A percentile compares a stretch with the other conserved stretches of the same genome.
These are phyloP conservation scores for Fusarium hostae DNA, from an alignment of 2,329 filamentous ascomycete genomes.

Conservation along the genomic window DNA sequence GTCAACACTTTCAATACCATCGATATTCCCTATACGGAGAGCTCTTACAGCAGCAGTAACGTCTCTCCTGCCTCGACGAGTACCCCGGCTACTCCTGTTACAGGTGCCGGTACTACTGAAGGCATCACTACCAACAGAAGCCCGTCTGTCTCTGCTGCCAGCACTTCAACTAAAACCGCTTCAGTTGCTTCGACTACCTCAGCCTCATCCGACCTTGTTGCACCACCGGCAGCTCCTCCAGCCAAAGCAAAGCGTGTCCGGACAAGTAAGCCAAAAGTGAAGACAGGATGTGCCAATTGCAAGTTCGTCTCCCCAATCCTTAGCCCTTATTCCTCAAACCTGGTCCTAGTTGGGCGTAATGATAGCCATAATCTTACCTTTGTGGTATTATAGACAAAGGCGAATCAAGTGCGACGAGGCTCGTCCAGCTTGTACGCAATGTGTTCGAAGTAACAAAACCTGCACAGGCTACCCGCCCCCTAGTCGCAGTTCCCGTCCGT, in stretches of 20 bases:
- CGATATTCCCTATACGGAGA: conserved; percentile 28
- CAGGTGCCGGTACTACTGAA: conserved; percentile 10
- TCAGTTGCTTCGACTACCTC: conserved; percentile 2
- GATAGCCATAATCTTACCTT: conserved; percentile 35
- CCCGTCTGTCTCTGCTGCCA: conserved; percentile 11
- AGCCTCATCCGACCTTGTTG: conserved; percentile 10
- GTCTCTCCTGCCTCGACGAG: conserved; percentile 33
- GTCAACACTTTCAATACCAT: conserved; percentile 13
- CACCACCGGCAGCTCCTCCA: conserved; percentile 8
- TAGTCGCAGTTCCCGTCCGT: conserved; percentile 57
- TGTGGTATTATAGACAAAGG: conserved; percentile 58
- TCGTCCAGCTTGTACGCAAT: conserved; percentile 70
- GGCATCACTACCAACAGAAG: conserved; percentile 2
- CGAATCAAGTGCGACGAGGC: conserved; percentile 75
- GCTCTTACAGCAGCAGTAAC: conserved; percentile 33
- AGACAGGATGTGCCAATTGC: conserved; percentile 75
- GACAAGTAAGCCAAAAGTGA: conserved; percentile 70
- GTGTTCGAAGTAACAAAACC: conserved; percentile 65
- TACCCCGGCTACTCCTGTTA: conserved; percentile 25
- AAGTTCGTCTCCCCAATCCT: conserved; percentile 62
- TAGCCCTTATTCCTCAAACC: neutral
- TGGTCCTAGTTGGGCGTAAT: conserved; percentile 10
- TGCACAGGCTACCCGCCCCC: conserved; percentile 73
- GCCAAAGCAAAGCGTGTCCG: conserved; percentile 56
- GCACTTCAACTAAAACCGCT: neutral